Evolutionary conservation across 1,284 basidiomycete genomes (phyloP).

Genomic region (Malassezia furfur): DNA sequence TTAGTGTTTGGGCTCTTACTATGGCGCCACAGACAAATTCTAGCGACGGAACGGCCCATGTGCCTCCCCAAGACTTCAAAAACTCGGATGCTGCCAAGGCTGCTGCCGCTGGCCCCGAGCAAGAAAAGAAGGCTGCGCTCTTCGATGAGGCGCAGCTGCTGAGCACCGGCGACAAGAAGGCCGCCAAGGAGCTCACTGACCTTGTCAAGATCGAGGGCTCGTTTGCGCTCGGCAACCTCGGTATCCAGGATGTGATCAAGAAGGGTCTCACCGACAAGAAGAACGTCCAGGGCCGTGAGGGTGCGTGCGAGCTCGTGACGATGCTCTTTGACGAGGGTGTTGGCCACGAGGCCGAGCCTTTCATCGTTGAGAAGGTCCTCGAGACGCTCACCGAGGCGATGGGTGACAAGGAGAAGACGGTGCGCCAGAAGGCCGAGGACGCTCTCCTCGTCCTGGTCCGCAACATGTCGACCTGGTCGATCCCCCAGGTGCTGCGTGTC

Average conservation of each 20-base stretch:
- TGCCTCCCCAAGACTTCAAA: constrained; percentile 42
- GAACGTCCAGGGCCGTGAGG: constrained; percentile 66
- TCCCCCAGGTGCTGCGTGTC: constrained; percentile 72
- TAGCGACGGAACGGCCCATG: constrained; percentile 40
- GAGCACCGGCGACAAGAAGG: constrained; percentile 47
- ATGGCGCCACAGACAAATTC: constrained; percentile 1
- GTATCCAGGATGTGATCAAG: constrained; percentile 68
- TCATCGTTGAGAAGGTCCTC: constrained; percentile 76
- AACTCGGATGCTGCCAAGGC: constrained; percentile 41
- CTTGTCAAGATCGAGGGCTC: constrained; percentile 62
- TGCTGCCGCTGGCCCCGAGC: constrained; percentile 39
- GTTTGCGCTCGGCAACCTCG: constrained; percentile 64
- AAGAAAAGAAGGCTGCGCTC: constrained; percentile 48
- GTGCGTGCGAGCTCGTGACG: constrained; percentile 57
- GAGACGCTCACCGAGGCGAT: constrained; percentile 77
- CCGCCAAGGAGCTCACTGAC: constrained; percentile 50
- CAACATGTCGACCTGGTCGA: constrained; percentile 82
- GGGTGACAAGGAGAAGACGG: constrained; percentile 81
- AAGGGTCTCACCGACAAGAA: constrained; percentile 61
- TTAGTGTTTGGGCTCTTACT: not conserved
- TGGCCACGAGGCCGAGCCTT: constrained; percentile 77
- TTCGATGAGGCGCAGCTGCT: constrained; percentile 49
- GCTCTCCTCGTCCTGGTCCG: constrained; percentile 72
- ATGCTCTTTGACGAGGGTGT: constrained; percentile 66
- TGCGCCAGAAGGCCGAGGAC: constrained; percentile 71